Percentiles rank a stretch among this genome's conserved stretches.
Conservation (phyloP, 1,284 basidiomycete genomes). For the Sphagnurus paluster region DNA sequence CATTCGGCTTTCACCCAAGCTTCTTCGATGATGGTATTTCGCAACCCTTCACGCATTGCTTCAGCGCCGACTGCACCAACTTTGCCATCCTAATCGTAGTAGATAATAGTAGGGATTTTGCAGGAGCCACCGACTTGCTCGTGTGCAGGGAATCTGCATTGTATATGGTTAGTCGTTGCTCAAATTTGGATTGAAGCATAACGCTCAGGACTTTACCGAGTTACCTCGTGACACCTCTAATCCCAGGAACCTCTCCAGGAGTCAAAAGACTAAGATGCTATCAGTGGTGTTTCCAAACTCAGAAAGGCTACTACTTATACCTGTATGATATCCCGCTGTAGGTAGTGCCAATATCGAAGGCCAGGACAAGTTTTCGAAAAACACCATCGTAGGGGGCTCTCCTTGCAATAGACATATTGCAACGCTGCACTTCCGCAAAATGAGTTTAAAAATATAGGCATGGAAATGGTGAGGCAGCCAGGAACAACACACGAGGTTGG, state of each 20-base stretch:
- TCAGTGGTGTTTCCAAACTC: background rate
- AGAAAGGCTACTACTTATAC: constrained; percentile 1
- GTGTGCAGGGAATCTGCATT: constrained; percentile 23
- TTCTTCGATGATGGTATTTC: constrained; percentile 20
- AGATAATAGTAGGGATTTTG: constrained; percentile 28
- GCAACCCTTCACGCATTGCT: constrained; percentile 18
- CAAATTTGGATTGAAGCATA: background rate
- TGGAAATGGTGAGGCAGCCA: too few species aligned
- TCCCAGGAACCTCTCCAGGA: constrained; percentile 19
- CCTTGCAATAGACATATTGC: background rate
- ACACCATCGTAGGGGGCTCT: constrained; percentile 22
- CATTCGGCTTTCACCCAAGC: constrained; percentile 27
- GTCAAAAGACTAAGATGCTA: constrained; percentile 15
- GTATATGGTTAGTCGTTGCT: too few species aligned
- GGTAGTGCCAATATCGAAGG: constrained; percentile 21
- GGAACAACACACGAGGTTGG: too few species aligned
- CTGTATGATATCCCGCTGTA: constrained; percentile 22
- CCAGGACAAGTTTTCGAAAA: constrained; percentile 16
- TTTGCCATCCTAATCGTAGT: constrained; percentile 25
- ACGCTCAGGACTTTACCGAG: too few species aligned
- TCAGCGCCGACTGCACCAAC: constrained; percentile 28
- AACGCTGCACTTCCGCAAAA: too few species aligned
- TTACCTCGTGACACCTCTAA: constrained; percentile 19
- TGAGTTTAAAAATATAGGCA: too few species aligned
- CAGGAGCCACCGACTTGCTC: constrained; percentile 22